Percentiles rank a stretch among this genome's conserved stretches.
phyloP scores from a whole-genome alignment of 192 early-diverging fungal genomes.

The Phycomyces blakesleeanus region DNA sequence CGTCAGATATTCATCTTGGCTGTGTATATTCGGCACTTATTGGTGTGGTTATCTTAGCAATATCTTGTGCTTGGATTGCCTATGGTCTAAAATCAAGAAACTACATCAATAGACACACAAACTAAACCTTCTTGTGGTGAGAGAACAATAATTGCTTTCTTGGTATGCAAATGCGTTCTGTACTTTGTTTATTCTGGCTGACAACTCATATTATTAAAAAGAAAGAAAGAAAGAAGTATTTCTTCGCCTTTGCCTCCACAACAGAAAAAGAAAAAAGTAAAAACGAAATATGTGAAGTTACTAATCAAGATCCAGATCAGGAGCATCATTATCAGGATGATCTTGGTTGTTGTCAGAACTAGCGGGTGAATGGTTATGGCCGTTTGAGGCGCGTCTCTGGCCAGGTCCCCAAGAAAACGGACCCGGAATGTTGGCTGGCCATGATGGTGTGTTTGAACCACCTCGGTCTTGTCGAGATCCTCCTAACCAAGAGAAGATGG shows the following conservation, averaged over 20 bases:
- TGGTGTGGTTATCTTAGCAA: slow-evolving; percentile 21
- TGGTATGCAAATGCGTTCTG: too few relatives aligned
- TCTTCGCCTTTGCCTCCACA: too few relatives aligned
- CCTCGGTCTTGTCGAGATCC: neutral
- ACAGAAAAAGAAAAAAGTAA: neutral
- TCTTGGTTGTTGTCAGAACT: neutral
- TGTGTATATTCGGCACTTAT: slow-evolving; percentile 42
- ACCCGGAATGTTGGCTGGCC: slow-evolving; percentile 22
- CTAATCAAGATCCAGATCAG: neutral
- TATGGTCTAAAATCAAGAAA: slow-evolving; percentile 9
- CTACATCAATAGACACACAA: neutral
- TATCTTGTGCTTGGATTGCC: slow-evolving; percentile 8
- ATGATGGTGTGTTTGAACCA: slow-evolving; percentile 1
- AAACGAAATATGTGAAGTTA: neutral
- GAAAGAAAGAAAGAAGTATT: too few relatives aligned
- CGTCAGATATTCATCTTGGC: slow-evolving; percentile 35
- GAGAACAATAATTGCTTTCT: too few relatives aligned
- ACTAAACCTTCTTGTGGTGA: too few relatives aligned
- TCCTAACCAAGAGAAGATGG: slow-evolving; percentile 7
- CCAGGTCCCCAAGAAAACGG: slow-evolving; percentile 23
- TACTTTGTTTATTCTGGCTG: too few relatives aligned
- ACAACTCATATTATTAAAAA: too few relatives aligned
- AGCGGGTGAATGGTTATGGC: neutral
- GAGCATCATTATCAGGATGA: neutral
- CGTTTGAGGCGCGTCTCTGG: neutral